phyloP scores from a whole-genome alignment of 2,329 filamentous ascomycete species.

The Sporothrix curviconia region DNA sequence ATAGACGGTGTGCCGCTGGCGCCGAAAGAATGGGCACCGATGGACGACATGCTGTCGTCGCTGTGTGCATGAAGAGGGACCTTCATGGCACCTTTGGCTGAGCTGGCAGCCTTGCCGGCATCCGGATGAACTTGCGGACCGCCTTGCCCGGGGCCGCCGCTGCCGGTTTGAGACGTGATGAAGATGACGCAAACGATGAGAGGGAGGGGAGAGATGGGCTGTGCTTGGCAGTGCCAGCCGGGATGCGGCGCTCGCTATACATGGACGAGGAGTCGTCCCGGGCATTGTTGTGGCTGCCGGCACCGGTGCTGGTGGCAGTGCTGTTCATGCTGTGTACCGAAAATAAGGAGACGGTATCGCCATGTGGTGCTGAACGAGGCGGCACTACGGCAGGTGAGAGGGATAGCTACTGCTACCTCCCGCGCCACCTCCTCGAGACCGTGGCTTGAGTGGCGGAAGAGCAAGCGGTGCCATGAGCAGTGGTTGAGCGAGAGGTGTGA shows the following conservation, averaged over 20 bases:
- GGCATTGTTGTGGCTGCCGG: neutral
- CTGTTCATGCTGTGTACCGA: neutral
- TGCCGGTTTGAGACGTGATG: constrained; percentile 8
- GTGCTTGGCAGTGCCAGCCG: neutral
- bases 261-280: constrained; percentile 17
- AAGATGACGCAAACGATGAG: constrained; percentile 1
- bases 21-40: constrained; percentile 20
- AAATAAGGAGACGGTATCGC: constrained; percentile 1
- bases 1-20: neutral
- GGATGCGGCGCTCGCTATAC: neutral
- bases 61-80: neutral
- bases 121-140: constrained; percentile 6
- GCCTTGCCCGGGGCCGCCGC: constrained; percentile 6
- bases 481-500: constrained; percentile 2
- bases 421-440: neutral
- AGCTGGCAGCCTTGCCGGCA: constrained; percentile 11
- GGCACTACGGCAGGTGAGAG: constrained; percentile 8
- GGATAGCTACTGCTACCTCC: neutral
- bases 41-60: neutral
- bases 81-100: neutral
- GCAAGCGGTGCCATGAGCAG: constrained; percentile 10
- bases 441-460: neutral
- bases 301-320: neutral
- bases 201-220: neutral
- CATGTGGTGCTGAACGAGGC: constrained; percentile 4